Evolutionary conservation across 2,329 filamentous ascomycete genomes (phyloP).

Genomic region (Hypoxylon sp.): DNA sequence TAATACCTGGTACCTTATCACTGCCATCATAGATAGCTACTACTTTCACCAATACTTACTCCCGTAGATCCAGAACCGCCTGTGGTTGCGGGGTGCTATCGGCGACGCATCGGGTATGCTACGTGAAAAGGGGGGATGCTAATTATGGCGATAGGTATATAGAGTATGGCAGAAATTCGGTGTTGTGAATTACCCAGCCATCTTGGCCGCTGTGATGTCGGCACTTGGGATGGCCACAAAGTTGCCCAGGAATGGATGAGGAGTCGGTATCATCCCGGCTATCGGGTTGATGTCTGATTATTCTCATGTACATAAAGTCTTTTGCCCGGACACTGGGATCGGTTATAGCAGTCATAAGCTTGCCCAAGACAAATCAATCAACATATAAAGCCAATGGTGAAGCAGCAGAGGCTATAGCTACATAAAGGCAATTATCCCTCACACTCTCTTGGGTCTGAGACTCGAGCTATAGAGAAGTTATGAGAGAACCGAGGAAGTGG

Average conservation of each 20-base stretch:
- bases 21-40: not conserved
- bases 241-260: constrained; percentile 8
- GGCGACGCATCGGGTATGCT: constrained; percentile 4
- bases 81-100: constrained; percentile 22
- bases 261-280: not conserved
- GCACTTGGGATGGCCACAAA: constrained; percentile 21
- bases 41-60: not conserved
- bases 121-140: constrained; percentile 14
- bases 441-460: too few relatives aligned
- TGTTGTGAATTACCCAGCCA: constrained; percentile 15
- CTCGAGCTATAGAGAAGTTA: constrained; percentile 2
- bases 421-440: too few relatives aligned
- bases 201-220: constrained; percentile 13
- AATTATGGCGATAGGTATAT: constrained; percentile 20
- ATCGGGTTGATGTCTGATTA: not conserved
- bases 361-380: not conserved
- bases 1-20: constrained; percentile 15
- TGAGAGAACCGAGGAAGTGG: constrained; percentile 1
- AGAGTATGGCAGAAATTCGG: constrained; percentile 2
- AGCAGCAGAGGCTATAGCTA: too few relatives aligned
- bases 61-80: constrained; percentile 7
- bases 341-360: too few relatives aligned
- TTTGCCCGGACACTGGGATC: not conserved
- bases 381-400: too few relatives aligned
- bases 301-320: not conserved